Conservation (phyloP, 805 yeast species). For the Kodamaea jinghongensis region DNA sequence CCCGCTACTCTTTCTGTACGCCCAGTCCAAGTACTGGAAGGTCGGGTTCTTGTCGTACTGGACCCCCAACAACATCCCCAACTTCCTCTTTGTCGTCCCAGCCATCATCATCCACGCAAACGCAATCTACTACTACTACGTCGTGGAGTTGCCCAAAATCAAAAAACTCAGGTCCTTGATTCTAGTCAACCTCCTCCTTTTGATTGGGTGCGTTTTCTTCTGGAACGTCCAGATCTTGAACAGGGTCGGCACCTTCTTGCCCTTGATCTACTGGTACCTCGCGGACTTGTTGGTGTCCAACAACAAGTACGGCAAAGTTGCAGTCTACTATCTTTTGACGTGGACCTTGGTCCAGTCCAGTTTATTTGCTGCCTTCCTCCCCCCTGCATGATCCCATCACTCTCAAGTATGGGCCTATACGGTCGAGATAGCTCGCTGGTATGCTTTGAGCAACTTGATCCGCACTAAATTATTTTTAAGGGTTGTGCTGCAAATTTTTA, state of each 20-base stretch:
- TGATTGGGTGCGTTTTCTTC: constrained; percentile 51
- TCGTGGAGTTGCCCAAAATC: constrained; percentile 29
- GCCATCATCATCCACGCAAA: constrained; percentile 46
- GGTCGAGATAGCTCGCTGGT: not conserved
- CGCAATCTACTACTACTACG: constrained; percentile 38
- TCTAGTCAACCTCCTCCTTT: constrained; percentile 40
- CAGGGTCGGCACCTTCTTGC: constrained; percentile 74
- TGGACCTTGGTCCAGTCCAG: constrained; percentile 73
- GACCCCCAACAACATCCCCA: constrained; percentile 77
- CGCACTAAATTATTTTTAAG: constrained; percentile 1
- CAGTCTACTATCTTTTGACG: constrained; percentile 46
- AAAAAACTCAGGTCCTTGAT: constrained; percentile 37
- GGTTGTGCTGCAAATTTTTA: constrained; percentile 9
- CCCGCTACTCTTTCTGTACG: constrained; percentile 64
- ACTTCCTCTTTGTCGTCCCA: constrained; percentile 76
- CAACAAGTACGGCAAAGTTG: constrained; percentile 17
- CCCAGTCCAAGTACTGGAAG: constrained; percentile 83
- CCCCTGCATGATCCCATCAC: constrained; percentile 78
- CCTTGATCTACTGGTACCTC: constrained; percentile 71
- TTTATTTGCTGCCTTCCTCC: constrained; percentile 77
- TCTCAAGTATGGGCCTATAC: no score
- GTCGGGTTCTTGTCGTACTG: constrained; percentile 80
- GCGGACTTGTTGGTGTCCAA: constrained; percentile 32
- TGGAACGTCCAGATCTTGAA: constrained; percentile 89
- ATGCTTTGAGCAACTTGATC: not conserved